Evolutionary conservation across 2,329 filamentous ascomycete species (phyloP), one percentile per base, ranked within the genome.

Genomic region (Cercospora citrullina): DNA sequence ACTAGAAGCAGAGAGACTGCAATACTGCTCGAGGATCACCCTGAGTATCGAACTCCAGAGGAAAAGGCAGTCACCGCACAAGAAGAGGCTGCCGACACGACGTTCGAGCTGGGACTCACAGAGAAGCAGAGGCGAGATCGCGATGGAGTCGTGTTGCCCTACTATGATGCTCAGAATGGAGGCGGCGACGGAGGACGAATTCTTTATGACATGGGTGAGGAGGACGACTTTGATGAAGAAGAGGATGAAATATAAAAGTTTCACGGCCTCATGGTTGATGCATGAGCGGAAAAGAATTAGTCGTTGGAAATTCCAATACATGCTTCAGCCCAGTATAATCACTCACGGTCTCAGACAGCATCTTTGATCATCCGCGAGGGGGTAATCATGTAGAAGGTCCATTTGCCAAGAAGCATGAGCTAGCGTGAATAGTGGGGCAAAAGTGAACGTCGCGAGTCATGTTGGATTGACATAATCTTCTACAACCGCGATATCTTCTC

Each of bases 191-290:
- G 95, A 4, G 95, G 95, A 0, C 86, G 94, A 69, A 99, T 99
- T 72, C 77, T 99, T 75, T 99, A 99, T 78, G 94, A 98, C 74
- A 96, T 98, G 91, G 94, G 94, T 1, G 87, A 89, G 70, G 95
- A 98, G 81, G 95, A 99, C 80, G 93, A 98, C 78, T 98, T 97
- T 81, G 94, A 97, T 74, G 94, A 96, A 68, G 93, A 96, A 76
- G 93, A 97, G 76, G 94, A 97, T 81, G 94, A 97, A 81, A 93
- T 94, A 72, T 94, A 81, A 79, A 36, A 26, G 39, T 26, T 5
- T 16, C 18, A 9, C n/a, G 28, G n/a, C 16, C 16, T 39, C 36
- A 42, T 42, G 36, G 9, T 42, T 16, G 53, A 59, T 60, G 9
- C 58, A 23, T 36, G 31, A 31, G n/a, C 14, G n/a, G 10, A 18